Base-by-base conservation (phyloP, 352 stramenopile genomes). In the Aphanomyces stellatus region DNA sequence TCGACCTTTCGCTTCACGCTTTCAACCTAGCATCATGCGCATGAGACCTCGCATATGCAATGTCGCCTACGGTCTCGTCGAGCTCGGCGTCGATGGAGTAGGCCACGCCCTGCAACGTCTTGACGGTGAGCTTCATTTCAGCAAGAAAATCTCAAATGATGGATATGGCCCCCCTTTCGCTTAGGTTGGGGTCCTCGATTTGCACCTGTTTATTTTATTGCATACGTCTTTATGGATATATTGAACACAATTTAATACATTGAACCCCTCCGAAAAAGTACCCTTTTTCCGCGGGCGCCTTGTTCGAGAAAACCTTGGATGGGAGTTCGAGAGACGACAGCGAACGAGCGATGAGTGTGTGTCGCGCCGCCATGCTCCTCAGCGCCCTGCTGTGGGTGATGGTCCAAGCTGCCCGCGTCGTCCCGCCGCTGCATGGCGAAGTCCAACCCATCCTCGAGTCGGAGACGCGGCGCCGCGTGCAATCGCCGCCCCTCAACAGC, bases 101-200 rank as follows among this genome's bases (percentile, higher is more conserved):
- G 46, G 82, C 79, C n/a, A 90, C 81, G 71, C 85, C 85, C 71
- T 92, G 83, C 25, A 92, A 74, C 53, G 85, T 94, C 80, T 94
- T 94, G 48, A 92, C 82, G 41, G 85, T 90, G 60, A 92, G 81
- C 81, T 91, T 94, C 85, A 93, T 94, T 60, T 4, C 22, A 22
- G 8, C 37, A 8, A 8, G 37, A 53, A 53, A 53, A 28, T 35
- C 19, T 35, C n/a, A 57, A 35, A 35, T 57, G 49, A 57, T 57
- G 49, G 49, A 33, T 15, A 35, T 30, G 6, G 49, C 49, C 49
- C 49, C 49, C 22, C 49, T 57, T 11, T 57, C 49, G 2, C 8
- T 33, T 15, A 57, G 15, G 49, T 57, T 40, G 25, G 8, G 25
- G 11, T 22, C 24, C 11, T 15, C 46, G 22, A 22, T 28, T 28